Evolutionary conservation across 2,329 filamentous ascomycete species (phyloP).

Genomic region (Colletotrichum limetticola): DNA sequence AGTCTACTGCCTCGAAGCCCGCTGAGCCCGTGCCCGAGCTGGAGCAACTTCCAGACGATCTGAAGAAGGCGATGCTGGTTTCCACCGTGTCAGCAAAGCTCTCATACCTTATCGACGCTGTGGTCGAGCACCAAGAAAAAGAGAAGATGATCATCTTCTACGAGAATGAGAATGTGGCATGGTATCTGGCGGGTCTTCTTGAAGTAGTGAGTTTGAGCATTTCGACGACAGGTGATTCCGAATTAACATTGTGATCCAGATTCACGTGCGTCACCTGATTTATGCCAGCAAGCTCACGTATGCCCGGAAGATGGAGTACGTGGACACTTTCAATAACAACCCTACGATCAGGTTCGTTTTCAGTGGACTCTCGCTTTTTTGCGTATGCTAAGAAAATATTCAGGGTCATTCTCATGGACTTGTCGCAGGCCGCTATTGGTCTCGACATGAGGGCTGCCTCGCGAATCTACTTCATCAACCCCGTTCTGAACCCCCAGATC

Average conservation of each 20-base stretch:
- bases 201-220: constrained; percentile 67
- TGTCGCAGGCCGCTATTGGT: constrained; percentile 89
- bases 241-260: constrained; percentile 43
- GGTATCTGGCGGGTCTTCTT: constrained; percentile 84
- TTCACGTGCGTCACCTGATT: constrained; percentile 71
- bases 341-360: constrained; percentile 63
- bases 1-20: constrained; percentile 41
- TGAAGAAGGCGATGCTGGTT: constrained; percentile 71
- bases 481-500: constrained; percentile 85
- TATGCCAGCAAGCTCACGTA: constrained; percentile 73
- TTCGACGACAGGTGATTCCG: background rate
- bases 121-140: constrained; percentile 72
- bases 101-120: constrained; percentile 82
- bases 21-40: constrained; percentile 17
- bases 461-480: constrained; percentile 88
- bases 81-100: constrained; percentile 89
- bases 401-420: constrained; percentile 87
- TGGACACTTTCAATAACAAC: constrained; percentile 80
- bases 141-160: constrained; percentile 97
- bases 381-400: background rate
- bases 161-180: constrained; percentile 87
- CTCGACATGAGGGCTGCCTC: constrained; percentile 87
- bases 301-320: constrained; percentile 76
- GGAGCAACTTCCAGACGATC: constrained; percentile 54
- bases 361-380: background rate